These are phyloP conservation scores for Solanum chacoense DNA, from an alignment of 305 asterid genomes.

Conservation along the genomic window DNA sequence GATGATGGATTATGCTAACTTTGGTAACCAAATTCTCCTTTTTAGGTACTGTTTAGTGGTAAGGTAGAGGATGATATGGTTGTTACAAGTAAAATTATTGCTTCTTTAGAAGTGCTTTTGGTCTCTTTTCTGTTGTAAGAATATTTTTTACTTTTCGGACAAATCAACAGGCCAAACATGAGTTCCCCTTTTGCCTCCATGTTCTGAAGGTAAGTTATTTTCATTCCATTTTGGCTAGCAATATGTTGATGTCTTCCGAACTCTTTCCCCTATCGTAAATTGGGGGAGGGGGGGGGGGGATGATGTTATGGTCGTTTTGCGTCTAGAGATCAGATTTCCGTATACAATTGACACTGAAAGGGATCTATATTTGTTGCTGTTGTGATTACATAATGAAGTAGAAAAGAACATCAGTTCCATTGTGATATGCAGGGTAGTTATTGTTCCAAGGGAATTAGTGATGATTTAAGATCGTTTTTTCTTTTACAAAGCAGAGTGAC, in stretches of 20 bases:
- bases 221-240: background rate
- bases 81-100: background rate
- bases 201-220: background rate
- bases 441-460: background rate
- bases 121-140: background rate
- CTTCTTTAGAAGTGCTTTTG: background rate
- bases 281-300: background rate
- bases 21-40: background rate
- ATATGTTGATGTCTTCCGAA: background rate
- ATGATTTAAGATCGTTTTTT: background rate
- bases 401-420: background rate
- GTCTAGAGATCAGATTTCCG: background rate
- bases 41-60: background rate
- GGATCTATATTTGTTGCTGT: background rate
- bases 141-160: background rate
- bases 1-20: constrained; percentile 18
- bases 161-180: background rate
- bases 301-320: background rate
- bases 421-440: background rate
- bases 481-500: background rate
- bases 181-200: background rate
- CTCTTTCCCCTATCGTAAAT: background rate
- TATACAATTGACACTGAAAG: background rate
- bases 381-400: background rate
- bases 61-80: background rate